phyloP scores from a whole-genome alignment of 2,329 filamentous ascomycete genomes.

The Gliomastix tumulicola region DNA sequence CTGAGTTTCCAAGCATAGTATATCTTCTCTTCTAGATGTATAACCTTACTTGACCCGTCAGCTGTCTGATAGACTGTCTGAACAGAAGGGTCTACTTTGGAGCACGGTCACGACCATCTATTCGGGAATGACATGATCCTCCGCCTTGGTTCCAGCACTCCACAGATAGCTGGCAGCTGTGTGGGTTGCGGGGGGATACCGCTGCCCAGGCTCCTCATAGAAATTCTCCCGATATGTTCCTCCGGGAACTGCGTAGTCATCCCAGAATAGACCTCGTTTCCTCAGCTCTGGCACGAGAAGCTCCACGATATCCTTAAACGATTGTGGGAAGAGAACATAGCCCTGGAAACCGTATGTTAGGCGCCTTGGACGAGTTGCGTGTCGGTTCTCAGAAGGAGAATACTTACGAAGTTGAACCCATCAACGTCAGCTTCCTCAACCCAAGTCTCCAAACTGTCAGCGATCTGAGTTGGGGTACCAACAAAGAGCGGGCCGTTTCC shows the following conservation, averaged over 20 bases:
- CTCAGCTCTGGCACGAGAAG: conserved; percentile 58
- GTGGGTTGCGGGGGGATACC: conserved; percentile 42
- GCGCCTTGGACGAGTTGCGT: neutral
- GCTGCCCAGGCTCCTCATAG: conserved; percentile 41
- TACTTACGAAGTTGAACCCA: conserved; percentile 64
- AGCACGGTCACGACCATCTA: no score
- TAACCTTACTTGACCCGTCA: no score
- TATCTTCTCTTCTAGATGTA: no score
- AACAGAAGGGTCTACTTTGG: no score
- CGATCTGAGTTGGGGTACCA: conserved; percentile 57
- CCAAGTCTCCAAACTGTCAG: conserved; percentile 62
- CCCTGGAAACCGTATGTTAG: conserved; percentile 26
- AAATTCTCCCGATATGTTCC: conserved; percentile 58
- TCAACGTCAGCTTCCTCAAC: conserved; percentile 63
- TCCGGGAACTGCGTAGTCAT: conserved; percentile 43
- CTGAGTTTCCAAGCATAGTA: no score
- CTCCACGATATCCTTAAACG: conserved; percentile 62
- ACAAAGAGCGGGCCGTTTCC: conserved; percentile 60
- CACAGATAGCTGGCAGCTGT: conserved; percentile 41
- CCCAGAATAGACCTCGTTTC: conserved; percentile 50
- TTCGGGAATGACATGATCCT: no score
- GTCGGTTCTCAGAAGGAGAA: neutral
- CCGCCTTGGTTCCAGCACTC: no score
- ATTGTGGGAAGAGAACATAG: conserved; percentile 60
- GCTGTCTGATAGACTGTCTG: no score